Base-by-base conservation (phyloP, 1,139 yeast species). In the Scheffersomyces segobiensis region DNA sequence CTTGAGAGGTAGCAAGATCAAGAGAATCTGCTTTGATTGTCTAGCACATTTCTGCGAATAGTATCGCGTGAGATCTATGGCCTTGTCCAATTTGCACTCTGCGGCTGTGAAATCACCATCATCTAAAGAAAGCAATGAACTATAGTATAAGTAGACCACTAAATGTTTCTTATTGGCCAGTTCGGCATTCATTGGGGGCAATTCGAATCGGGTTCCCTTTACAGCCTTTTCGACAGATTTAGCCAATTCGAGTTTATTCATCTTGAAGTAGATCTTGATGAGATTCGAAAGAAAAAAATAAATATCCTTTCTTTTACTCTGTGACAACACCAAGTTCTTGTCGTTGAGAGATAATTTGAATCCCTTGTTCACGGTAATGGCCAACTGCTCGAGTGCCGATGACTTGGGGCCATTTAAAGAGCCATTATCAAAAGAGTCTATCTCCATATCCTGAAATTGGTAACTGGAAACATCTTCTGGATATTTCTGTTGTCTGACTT, bases 291-390 rank as follows among this genome's bases (percentile, higher is more conserved):
- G 85, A 69, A 93, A 89, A 70, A 83, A 87, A 70, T 89, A 91
- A 26, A 91, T 87, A 56, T 89, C 92, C 64, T 78, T 75, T 63
- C 88, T 80, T 66, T 91, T 89, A 58, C 88, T 83, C 42, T 67
- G 67, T 0, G 60, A 63, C 49, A 77, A 60, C 53, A 85, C 87
- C 18, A 83, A 78, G 59, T 86, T 87, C 60, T 95, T 83, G 72
- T 93, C 98, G 62, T 90, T 91, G 50, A 93, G 77, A 62, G 97
- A 89, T 4, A 90, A 72, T 61, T 89, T 91, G 73, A 93, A 89
- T 7, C 95, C 85, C 60, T 86, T 81, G 72, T 92, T 93, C 60
- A 92, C 70, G 78, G 88, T 84, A 58, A 77, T 84, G 5, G 92
- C 93, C 57, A 91, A 80, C 57, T 77, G 76, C 60, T 87, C 90